These are phyloP conservation scores for Podospora tetraspora DNA, from an alignment of 495 filamentous ascomycete genomes.

Conservation along the genomic window DNA sequence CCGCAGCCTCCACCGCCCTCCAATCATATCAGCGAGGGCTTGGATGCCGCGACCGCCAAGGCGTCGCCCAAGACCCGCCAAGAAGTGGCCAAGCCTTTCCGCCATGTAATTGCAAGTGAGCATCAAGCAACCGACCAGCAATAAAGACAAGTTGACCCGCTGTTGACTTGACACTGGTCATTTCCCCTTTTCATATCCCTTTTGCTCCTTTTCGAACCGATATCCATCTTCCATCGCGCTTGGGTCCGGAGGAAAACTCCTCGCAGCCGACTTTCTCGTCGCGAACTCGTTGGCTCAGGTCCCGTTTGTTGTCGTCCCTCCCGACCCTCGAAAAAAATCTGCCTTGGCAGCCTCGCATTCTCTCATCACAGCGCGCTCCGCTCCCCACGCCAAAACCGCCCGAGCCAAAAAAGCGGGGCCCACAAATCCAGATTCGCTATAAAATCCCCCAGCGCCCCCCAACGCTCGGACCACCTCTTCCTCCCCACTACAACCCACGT, in stretches of 20 bases:
- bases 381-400: neutral
- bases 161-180: conserved; percentile 33
- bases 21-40: conserved; percentile 26
- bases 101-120: conserved; percentile 43
- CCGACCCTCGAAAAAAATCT: neutral
- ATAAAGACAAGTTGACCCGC: conserved; percentile 44
- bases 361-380: neutral
- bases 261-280: neutral
- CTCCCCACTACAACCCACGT: neutral
- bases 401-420: neutral
- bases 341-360: neutral
- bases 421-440: neutral
- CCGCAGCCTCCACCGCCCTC: conserved; percentile 12
- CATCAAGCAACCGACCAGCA: conserved; percentile 27
- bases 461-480: neutral
- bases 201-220: neutral
- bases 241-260: neutral
- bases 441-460: neutral
- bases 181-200: conserved; percentile 26
- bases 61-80: conserved; percentile 23
- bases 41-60: conserved; percentile 39
- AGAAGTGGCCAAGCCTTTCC: conserved; percentile 42
- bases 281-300: neutral
- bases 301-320: neutral
- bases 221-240: neutral